These are phyloP conservation scores for Annona cherimola DNA, from an alignment of 164 flowering plant genomes.

Conservation along the genomic window DNA sequence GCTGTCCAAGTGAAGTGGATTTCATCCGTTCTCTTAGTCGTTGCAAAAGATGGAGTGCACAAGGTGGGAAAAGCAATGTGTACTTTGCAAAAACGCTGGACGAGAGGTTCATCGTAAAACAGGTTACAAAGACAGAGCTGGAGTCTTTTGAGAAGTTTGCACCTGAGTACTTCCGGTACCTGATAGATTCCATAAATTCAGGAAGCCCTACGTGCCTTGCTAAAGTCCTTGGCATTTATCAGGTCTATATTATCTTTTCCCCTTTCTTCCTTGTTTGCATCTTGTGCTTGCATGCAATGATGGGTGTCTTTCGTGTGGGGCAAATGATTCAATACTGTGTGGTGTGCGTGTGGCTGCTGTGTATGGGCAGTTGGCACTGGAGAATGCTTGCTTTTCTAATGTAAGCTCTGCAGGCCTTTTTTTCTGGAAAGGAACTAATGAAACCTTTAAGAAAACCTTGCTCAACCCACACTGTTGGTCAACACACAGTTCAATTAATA, in stretches of 20 bases:
- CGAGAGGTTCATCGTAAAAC: constrained; percentile 76
- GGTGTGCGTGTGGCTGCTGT: no score
- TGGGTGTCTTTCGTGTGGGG: no score
- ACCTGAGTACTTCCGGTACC: constrained; percentile 63
- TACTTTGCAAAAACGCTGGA: constrained; percentile 81
- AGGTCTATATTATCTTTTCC: constrained; percentile 34
- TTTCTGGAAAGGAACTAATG: no score
- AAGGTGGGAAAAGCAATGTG: constrained; percentile 87
- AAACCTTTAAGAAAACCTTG: no score
- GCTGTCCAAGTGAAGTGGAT: constrained; percentile 70
- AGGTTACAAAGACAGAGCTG: constrained; percentile 72
- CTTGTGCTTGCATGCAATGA: neutral
- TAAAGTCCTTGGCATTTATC: constrained; percentile 73
- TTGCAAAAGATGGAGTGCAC: constrained; percentile 72
- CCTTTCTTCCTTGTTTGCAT: neutral
- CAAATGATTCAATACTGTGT: no score
- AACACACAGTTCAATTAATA: no score
- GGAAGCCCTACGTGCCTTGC: constrained; percentile 82
- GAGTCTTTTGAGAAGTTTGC: constrained; percentile 87
- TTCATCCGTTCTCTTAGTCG: constrained; percentile 71
- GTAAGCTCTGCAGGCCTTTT: no score
- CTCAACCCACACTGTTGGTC: no score
- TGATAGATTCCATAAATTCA: constrained; percentile 53
- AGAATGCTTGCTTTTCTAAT: no score
- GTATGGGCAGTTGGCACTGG: no score